Base-by-base conservation (phyloP, 225 moss, liverwort and hornwort genomes). In the Polytrichum formosum region DNA sequence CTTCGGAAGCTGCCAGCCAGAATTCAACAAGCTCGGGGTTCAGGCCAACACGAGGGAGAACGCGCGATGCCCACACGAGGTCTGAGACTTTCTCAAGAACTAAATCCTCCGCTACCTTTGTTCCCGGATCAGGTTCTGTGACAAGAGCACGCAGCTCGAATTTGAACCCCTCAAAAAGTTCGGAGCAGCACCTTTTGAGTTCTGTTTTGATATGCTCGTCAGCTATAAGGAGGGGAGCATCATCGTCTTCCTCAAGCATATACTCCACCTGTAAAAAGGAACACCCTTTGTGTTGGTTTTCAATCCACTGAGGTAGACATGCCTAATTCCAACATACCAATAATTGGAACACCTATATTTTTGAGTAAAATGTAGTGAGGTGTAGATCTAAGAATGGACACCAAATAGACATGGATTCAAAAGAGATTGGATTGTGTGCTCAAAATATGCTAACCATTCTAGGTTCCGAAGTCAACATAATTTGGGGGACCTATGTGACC, bases 201-300 rank as follows among this genome's bases (percentile, higher is more conserved):
- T 88, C 88, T 0, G 72, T 55, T 56, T 83, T 90, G 27, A 94
- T 70, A 26, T 70, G 69, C 10, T 83, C 80, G 66, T 94, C 93
- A 3, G 91, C 88, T 61, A 83, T 84, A 26, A 94, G 79, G 66
- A 94, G 73, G 8, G 91, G 93, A 25, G 93, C 93, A 61, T 91
- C 93, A 21, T 94, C 93, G 29, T 94, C 93, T 67, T 94, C 93
- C 54, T 90, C 87, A 0, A 94, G 83, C 93, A 94, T 94, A 17
- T 91, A 94, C 72, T 94, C 93, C 54, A 94, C 93, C 86, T 83
- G 62, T 20, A 59, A 46, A 18, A 53, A 31, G 16, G 46, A 46
- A 16, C 46, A 16, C 4, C 2, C 13, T 46, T 13, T 16, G 46
- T 13, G 46, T 37, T 37, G 9, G 46, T 46, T 46, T 46, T 13